Percentiles rank a stretch among this genome's conserved stretches.
Evolutionary conservation across 164 flowering plant species (phyloP).

Genomic region (Vitis riparia): DNA sequence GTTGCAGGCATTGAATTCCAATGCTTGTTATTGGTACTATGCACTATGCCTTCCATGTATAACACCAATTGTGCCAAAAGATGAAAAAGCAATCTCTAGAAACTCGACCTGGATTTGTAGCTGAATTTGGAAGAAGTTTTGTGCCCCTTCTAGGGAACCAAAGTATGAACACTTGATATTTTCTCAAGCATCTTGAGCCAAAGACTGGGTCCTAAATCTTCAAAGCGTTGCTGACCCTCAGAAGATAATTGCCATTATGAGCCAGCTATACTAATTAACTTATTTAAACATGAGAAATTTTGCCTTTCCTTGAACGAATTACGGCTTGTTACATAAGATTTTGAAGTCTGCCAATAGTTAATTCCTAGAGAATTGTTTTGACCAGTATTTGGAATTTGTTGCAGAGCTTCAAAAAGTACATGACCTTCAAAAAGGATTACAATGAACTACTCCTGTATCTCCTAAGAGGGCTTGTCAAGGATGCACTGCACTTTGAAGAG

Average conservation of each 20-base stretch:
- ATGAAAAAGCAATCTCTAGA: too few species aligned
- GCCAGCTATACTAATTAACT: background rate
- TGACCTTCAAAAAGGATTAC: conserved; percentile 92
- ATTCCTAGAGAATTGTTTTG: background rate
- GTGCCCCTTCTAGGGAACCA: too few species aligned
- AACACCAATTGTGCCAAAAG: too few species aligned
- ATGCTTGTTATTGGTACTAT: too few species aligned
- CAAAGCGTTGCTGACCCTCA: too few species aligned
- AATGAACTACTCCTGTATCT: conserved; percentile 69
- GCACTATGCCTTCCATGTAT: background rate
- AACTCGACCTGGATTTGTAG: background rate
- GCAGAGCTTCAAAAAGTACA: conserved; percentile 91
- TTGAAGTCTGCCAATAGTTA: background rate
- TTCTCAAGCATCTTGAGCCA: too few species aligned
- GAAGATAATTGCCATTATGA: too few species aligned
- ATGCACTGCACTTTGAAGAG: conserved; percentile 81
- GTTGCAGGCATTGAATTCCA: too few species aligned
- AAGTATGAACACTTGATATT: too few species aligned
- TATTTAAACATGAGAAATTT: background rate
- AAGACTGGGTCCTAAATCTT: too few species aligned
- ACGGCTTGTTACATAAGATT: background rate
- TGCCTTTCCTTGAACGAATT: background rate
- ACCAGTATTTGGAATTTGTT: conserved; percentile 12
- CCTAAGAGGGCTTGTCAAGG: conserved; percentile 81
- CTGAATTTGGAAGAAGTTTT: background rate